Conservation (phyloP, 768 basidiomycete genomes). For the Mycena chlorophos region DNA sequence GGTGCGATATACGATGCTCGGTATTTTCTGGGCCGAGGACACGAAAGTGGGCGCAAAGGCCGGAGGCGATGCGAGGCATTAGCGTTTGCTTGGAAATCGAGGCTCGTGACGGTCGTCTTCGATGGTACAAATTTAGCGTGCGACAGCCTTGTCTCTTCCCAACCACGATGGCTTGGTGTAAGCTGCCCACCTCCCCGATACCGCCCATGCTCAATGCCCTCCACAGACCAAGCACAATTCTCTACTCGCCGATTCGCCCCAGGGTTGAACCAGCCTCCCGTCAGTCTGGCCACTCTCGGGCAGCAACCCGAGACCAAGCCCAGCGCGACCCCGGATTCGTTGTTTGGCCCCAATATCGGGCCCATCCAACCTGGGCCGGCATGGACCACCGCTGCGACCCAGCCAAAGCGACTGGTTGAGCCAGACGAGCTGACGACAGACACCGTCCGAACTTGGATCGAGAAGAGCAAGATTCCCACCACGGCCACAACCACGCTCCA, state of each 20-base stretch:
- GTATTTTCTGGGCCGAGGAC: too few species aligned
- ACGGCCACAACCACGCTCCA: slow-evolving; percentile 86
- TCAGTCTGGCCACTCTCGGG: slow-evolving; percentile 5
- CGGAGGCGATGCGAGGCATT: too few species aligned
- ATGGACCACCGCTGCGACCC: slow-evolving; percentile 60
- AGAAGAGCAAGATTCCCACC: slow-evolving; percentile 64
- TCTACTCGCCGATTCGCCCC: slow-evolving; percentile 11
- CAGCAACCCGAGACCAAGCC: background rate
- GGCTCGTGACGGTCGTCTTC: too few species aligned
- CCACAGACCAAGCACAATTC: slow-evolving; percentile 22
- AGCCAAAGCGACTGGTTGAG: slow-evolving; percentile 53
- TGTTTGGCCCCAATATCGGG: slow-evolving; percentile 92
- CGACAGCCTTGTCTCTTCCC: too few species aligned
- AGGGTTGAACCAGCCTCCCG: slow-evolving; percentile 11
- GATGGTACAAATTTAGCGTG: too few species aligned
- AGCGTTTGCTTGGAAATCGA: too few species aligned
- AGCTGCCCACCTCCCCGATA: slow-evolving; percentile 2
- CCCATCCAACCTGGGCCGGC: slow-evolving; percentile 65
- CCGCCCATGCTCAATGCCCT: background rate
- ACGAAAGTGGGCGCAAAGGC: too few species aligned
- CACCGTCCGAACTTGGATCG: slow-evolving; percentile 79
- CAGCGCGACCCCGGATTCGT: slow-evolving; percentile 59
- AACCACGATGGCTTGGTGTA: slow-evolving; percentile 22
- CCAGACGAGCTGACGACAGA: slow-evolving; percentile 80
- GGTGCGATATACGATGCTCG: too few species aligned